These are phyloP conservation scores for Xylaria curta DNA, from an alignment of 495 filamentous ascomycete species.

Conservation along the genomic window DNA sequence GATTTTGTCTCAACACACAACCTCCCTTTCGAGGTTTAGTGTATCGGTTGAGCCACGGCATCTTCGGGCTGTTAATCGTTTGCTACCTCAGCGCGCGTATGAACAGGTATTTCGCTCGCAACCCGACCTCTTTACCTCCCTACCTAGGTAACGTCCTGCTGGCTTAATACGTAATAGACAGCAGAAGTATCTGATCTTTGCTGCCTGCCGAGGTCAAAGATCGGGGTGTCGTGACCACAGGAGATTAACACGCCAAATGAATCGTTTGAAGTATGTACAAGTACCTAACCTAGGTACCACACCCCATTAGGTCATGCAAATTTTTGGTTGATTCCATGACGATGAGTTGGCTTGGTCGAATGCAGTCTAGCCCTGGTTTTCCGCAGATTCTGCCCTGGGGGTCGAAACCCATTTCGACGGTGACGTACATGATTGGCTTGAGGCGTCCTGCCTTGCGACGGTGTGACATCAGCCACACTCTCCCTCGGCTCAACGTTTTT, in stretches of 20 bases:
- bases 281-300: not conserved
- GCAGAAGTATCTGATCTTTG: not conserved
- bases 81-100: not conserved
- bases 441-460: constrained; percentile 3
- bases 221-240: not conserved
- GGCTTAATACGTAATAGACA: not conserved
- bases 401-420: constrained; percentile 19
- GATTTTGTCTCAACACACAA: constrained; percentile 3
- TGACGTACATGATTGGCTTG: constrained; percentile 23
- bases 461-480: constrained; percentile 21
- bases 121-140: not conserved
- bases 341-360: constrained; percentile 26
- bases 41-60: constrained; percentile 4
- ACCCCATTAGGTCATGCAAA: constrained; percentile 15
- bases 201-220: not conserved
- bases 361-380: constrained; percentile 14
- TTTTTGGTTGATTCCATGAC: constrained; percentile 23
- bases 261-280: not conserved
- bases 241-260: constrained; percentile 10
- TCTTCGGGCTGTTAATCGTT: constrained; percentile 3
- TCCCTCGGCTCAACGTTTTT: constrained; percentile 11
- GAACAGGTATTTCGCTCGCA: not conserved
- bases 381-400: not conserved
- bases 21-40: constrained; percentile 3
- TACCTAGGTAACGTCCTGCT: not conserved